Evolutionary conservation across 2,329 filamentous ascomycete genomes (phyloP).

Genomic region (Penicillium decumbens): DNA sequence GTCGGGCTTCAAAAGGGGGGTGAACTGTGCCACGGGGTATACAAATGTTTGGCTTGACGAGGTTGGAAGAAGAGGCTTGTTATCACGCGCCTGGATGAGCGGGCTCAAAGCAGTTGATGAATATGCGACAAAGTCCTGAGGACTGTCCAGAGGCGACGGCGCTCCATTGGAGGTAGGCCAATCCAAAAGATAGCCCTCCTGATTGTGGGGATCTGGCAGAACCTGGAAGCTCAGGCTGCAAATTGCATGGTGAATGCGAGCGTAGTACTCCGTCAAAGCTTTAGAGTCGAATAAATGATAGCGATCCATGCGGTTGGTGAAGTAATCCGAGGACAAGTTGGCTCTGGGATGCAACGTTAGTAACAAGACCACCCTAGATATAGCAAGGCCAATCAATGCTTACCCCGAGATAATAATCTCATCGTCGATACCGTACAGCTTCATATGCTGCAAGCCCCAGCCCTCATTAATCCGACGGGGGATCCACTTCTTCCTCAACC

Average conservation of each 20-base stretch:
- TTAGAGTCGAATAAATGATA: constrained; percentile 86
- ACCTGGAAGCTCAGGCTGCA: constrained; percentile 78
- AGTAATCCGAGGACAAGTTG: constrained; percentile 90
- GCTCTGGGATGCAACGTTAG: constrained; percentile 49
- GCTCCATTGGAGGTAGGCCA: constrained; percentile 75
- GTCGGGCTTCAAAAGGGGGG: constrained; percentile 72
- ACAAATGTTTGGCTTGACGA: constrained; percentile 62
- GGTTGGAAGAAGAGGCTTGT: constrained; percentile 29
- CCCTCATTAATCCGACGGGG: constrained; percentile 93
- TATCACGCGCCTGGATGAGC: constrained; percentile 56
- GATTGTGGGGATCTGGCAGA: constrained; percentile 48
- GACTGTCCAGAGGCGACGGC: constrained; percentile 67
- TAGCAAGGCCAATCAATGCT: constrained; percentile 12
- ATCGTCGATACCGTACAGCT: constrained; percentile 92
- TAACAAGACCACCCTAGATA: not conserved
- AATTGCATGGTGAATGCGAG: constrained; percentile 68
- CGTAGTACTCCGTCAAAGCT: constrained; percentile 77
- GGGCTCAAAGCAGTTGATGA: constrained; percentile 64
- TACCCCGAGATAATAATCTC: constrained; percentile 91
- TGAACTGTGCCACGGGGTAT: constrained; percentile 83
- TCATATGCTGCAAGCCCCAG: constrained; percentile 99
- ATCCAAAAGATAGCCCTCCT: constrained; percentile 51
- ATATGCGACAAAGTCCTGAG: constrained; percentile 63
- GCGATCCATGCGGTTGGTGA: constrained; percentile 89
- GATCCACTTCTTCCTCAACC: constrained; percentile 74